Conservation (phyloP, 768 basidiomycete species). For the Lactarius evosmus region DNA sequence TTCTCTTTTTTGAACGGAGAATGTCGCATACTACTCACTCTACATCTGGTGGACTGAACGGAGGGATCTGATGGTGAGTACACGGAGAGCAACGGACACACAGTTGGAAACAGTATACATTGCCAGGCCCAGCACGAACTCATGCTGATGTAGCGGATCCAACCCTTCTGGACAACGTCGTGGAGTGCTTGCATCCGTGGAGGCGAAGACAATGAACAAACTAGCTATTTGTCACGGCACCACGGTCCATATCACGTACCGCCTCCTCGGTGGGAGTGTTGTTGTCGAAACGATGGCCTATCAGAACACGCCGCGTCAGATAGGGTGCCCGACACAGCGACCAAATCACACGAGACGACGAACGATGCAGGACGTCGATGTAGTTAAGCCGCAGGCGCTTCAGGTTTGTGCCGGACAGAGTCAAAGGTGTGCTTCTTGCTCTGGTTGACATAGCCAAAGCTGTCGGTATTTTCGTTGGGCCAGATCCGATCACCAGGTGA, state of each 20-base stretch:
- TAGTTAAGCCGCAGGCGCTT: conserved; percentile 68
- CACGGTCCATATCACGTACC: conserved; percentile 10
- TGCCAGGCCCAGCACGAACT: conserved; percentile 36
- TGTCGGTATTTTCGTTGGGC: conserved; percentile 26
- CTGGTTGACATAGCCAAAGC: conserved; percentile 39
- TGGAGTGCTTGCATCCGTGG: conserved; percentile 42
- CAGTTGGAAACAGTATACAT: conserved; percentile 22
- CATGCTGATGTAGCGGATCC: conserved; percentile 40
- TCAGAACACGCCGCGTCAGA: conserved; percentile 2
- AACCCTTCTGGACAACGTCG: conserved; percentile 43
- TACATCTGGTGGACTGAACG: conserved; percentile 32
- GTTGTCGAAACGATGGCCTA: conserved; percentile 41
- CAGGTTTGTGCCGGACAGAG: conserved; percentile 51
- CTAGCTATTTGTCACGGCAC: neutral
- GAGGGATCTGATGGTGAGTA: neutral
- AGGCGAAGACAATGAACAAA: neutral
- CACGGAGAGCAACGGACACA: neutral
- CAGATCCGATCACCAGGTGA: neutral
- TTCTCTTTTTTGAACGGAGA: neutral
- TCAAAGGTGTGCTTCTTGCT: conserved; percentile 58
- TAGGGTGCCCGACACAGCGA: neutral
- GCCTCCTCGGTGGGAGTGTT: conserved; percentile 44
- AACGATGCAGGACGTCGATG: conserved; percentile 67
- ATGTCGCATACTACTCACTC: conserved; percentile 24
- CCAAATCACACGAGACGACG: neutral